Base-by-base conservation (phyloP, 2,329 filamentous ascomycete genomes). In the Alternaria sp. region DNA sequence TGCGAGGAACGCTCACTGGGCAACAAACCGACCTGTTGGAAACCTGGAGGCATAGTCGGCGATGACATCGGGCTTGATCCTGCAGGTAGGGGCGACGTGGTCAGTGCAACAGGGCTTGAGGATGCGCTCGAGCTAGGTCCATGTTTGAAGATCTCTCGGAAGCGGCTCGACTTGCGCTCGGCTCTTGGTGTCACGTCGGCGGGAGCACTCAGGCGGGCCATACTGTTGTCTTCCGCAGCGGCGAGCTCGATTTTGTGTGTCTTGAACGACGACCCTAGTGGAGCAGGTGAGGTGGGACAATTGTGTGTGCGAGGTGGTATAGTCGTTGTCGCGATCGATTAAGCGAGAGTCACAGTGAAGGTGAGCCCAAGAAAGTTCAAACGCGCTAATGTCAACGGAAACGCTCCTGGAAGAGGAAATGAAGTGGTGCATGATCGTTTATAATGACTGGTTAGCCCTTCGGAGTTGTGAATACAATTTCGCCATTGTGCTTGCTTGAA, bases 171-270 rank as follows among this genome's bases (percentile, higher is more conserved):
- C 27, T 58, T 63, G 36, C 60, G 62, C 12, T 54, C 40, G 12
- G 44, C 27, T n/a, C 56, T 60, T 4, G 59, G 62, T 3, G 60
- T 59, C 20, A 20, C 22, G n/a, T 43, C 38, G 12, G 57, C 59
- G 54, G 61, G 56, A 5, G 16, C 57, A 18, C 60, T 62, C 16
- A 67, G 62, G 20, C 59, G 62, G 14, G 62, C 62, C 62, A 67
- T 67, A 2, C 44, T 11, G 34, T 3, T 7, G 28, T 22, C 38
- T 22, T 32, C n/a, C 14, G 27, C 34, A 18, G 7, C 6, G 18
- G 11, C 5, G 7, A n/a, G 14, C 5, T 8, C 18, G 12, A 30
- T 3, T 16, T 32, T 25, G 43, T 4, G 25, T 20, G 25, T 28
- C 14, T 25, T 11, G n/a, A 16, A 34, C 36, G 45, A 28, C n/a